A percentile compares a stretch with the other conserved stretches of the same genome.
Conservation (phyloP, 2,329 filamentous ascomycete genomes). For the Hypoxylon rubiginosum region DNA sequence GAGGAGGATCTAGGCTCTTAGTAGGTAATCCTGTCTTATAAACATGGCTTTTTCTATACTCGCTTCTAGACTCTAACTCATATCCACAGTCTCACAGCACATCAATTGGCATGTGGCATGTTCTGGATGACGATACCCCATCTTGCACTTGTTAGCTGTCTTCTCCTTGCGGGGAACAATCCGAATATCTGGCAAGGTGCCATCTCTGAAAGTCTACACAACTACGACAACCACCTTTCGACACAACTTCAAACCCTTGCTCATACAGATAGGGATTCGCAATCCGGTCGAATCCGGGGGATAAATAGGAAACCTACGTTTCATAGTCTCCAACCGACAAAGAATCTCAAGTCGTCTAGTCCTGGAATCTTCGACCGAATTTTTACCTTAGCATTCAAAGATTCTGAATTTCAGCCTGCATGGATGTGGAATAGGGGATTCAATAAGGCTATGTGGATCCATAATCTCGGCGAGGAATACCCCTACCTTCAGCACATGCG, state of each 20-base stretch:
- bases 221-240: not conserved
- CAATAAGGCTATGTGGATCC: constrained; percentile 25
- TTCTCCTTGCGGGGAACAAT: constrained; percentile 32
- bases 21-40: constrained; percentile 7
- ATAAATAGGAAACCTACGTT: not conserved
- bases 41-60: not conserved
- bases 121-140: constrained; percentile 37
- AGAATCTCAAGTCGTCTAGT: no score
- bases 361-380: constrained; percentile 3
- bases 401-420: constrained; percentile 17
- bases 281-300: not conserved
- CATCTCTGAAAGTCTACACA: constrained; percentile 5
- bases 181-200: constrained; percentile 29
- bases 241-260: not conserved
- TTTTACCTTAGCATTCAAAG: constrained; percentile 14
- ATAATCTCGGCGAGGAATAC: constrained; percentile 20
- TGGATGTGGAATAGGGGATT: constrained; percentile 34
- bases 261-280: not conserved
- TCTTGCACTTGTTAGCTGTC: constrained; percentile 26
- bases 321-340: not conserved
- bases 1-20: constrained; percentile 20
- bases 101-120: constrained; percentile 27
- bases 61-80: not conserved
- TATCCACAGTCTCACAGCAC: constrained; percentile 21
- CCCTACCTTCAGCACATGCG: constrained; percentile 12